A percentile compares a stretch with the other conserved stretches of the same genome.
Conservation (phyloP, 768 basidiomycete genomes). For the Clavaria fumosa region DNA sequence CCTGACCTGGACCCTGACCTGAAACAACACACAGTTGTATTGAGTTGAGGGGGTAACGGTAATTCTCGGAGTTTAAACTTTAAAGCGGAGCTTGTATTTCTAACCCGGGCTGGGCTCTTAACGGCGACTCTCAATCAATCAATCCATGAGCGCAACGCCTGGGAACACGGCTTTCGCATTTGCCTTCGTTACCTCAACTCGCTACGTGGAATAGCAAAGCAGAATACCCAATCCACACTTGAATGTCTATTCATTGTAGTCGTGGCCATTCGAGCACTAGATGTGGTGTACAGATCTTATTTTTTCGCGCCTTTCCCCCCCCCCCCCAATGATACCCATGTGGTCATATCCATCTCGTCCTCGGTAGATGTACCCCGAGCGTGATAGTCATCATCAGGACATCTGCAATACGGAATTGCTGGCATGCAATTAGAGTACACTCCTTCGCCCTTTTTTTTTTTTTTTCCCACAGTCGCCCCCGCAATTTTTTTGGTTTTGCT, state of each 20-base stretch:
- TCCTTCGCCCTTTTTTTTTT: neutral
- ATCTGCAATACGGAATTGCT: neutral
- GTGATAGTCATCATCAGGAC: neutral
- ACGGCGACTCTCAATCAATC: no score
- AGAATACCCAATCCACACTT: conserved; percentile 58
- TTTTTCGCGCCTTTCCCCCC: no score
- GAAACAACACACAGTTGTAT: no score
- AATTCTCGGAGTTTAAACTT: no score
- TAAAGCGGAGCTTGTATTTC: no score
- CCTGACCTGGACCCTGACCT: no score
- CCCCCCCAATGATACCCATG: conserved; percentile 17
- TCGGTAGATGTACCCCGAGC: conserved; percentile 1
- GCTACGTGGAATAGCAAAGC: conserved; percentile 47
- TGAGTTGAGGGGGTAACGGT: no score
- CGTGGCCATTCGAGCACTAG: conserved; percentile 73
- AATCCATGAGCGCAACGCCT: conserved; percentile 63
- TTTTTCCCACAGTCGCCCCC: neutral
- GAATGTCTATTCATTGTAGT: conserved; percentile 38
- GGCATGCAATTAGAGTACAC: neutral
- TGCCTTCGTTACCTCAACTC: conserved; percentile 74
- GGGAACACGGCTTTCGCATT: conserved; percentile 53
- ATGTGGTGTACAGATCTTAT: conserved; percentile 41
- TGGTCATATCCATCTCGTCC: neutral
- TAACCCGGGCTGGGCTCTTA: no score
- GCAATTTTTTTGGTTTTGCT: neutral